Evolutionary conservation across 345 rosid genomes (phyloP).

Genomic region (Pugionium cornutum): DNA sequence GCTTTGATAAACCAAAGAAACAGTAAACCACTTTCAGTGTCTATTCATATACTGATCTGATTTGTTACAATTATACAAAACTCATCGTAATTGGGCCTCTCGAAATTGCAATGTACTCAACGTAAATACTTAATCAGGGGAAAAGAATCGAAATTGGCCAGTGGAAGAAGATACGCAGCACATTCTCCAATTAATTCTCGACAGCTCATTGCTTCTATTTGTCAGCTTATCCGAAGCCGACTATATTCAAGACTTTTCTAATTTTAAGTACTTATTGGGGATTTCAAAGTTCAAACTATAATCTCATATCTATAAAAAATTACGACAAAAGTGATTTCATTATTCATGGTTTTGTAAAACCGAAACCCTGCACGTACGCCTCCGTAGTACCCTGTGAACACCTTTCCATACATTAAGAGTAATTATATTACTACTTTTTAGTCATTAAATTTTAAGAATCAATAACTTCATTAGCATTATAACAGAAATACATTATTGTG

Average conservation of each 20-base stretch:
- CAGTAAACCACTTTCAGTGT: not conserved
- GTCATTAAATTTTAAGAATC: no score
- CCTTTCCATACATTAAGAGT: conserved; percentile 31
- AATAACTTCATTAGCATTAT: no score
- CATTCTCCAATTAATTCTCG: conserved; percentile 27
- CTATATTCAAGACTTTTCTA: conserved; percentile 24
- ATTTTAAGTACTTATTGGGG: not conserved
- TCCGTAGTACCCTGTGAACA: conserved; percentile 45
- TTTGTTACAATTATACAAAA: not conserved
- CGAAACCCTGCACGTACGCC: conserved; percentile 37
- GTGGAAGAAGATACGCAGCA: conserved; percentile 33
- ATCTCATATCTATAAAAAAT: not conserved
- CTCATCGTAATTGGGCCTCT: conserved; percentile 4
- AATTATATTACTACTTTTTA: not conserved
- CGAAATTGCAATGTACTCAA: not conserved
- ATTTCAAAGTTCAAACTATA: not conserved
- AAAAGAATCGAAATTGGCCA: conserved; percentile 18
- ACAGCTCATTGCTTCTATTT: conserved; percentile 42
- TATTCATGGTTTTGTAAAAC: conserved; percentile 2
- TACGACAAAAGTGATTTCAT: not conserved
- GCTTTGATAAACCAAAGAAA: not conserved
- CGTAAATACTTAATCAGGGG: not conserved
- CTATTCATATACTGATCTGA: not conserved
- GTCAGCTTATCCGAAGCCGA: conserved; percentile 42
- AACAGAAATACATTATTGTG: no score